Evolutionary conservation across 2,329 filamentous ascomycete genomes (phyloP), one percentile per base, ranked within the genome.

Genomic region (Fusarium sp.): DNA sequence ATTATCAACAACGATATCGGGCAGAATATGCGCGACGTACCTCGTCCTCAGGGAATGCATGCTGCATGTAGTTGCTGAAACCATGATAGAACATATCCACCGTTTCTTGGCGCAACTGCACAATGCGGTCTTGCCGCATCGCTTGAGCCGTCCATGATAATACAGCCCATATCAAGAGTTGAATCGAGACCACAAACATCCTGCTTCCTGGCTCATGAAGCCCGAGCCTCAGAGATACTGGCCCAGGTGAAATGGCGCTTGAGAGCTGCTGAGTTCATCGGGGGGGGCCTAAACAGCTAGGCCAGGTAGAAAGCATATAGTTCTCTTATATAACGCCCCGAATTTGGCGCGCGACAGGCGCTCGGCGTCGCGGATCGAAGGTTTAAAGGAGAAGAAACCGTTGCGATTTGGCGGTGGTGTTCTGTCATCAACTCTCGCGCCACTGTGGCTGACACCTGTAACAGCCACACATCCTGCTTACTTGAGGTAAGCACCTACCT

Each of bases 31-130:
- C 29, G 28, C 28, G 28, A 35, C 68, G 31, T 48, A 88, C 87
- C 85, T 95, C 95, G 73, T 99, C 95, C 77, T 98, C 95, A 11
- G 95, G 95, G 73, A 97, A 99, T 55, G 93, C 95, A 76, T 96
- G 84, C 65, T 86, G 79, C 88, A 97, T 95, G 80, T 99, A 99
- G 76, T 94, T 96, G 78, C 93, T 88, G 80, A 89, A 98, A 58
- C 95, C 95, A 81, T 99, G 95, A 77, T 96, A 97, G 81, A 98
- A 98, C 84, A 98, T 92, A 68, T 91, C 84, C 55, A 88, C 84
- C 10, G 86, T 88, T 55, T 87, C 83, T 64, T 80, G 81, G 49
- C 87, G 82, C 70, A 89, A 75, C 68, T 83, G 78, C 44, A 81
- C 79, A 57, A 88, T 78, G 68, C 79, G 81, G 57, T 79, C 79